phyloP scores from a whole-genome alignment of 495 filamentous ascomycete species.

The Chaetomium fimeti region DNA sequence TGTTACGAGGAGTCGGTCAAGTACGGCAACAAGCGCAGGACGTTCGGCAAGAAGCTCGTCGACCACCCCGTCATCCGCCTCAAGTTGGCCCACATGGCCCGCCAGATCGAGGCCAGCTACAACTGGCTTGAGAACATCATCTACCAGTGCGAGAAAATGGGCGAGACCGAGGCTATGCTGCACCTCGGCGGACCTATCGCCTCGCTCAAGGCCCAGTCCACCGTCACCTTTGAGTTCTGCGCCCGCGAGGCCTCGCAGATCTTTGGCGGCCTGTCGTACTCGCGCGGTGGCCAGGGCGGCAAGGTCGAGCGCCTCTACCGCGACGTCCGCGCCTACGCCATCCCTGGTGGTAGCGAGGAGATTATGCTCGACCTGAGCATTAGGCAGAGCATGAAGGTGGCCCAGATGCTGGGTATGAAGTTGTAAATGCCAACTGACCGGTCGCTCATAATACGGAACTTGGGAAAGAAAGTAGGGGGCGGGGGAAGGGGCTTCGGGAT shows the following conservation, averaged over 20 bases:
- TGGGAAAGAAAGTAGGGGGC: not conserved
- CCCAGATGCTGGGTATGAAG: slow-evolving; percentile 94
- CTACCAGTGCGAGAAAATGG: slow-evolving; percentile 90
- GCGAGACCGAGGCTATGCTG: slow-evolving; percentile 92
- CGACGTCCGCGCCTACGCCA: slow-evolving; percentile 97
- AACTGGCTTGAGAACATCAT: slow-evolving; percentile 97
- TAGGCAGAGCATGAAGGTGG: slow-evolving; percentile 84
- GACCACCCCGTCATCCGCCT: slow-evolving; percentile 96
- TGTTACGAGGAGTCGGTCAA: slow-evolving; percentile 96
- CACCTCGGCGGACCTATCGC: slow-evolving; percentile 94
- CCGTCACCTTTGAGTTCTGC: slow-evolving; percentile 94
- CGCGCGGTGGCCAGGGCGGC: slow-evolving; percentile 86
- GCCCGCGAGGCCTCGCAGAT: slow-evolving; percentile 96
- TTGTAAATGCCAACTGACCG: slow-evolving; percentile 51
- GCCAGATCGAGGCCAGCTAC: slow-evolving; percentile 94
- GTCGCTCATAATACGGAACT: not conserved
- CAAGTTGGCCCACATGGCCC: slow-evolving; percentile 96
- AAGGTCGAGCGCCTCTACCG: slow-evolving; percentile 95
- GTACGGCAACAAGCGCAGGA: slow-evolving; percentile 93
- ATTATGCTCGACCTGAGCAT: slow-evolving; percentile 99
- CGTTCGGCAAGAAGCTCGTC: slow-evolving; percentile 93
- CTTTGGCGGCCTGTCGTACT: slow-evolving; percentile 93
- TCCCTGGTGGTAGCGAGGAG: slow-evolving; percentile 94
- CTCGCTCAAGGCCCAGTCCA: slow-evolving; percentile 87
- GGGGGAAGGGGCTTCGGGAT: not conserved